Base-by-base conservation (phyloP, 108 stramenopile genomes). In the Skeletonema marinoi region DNA sequence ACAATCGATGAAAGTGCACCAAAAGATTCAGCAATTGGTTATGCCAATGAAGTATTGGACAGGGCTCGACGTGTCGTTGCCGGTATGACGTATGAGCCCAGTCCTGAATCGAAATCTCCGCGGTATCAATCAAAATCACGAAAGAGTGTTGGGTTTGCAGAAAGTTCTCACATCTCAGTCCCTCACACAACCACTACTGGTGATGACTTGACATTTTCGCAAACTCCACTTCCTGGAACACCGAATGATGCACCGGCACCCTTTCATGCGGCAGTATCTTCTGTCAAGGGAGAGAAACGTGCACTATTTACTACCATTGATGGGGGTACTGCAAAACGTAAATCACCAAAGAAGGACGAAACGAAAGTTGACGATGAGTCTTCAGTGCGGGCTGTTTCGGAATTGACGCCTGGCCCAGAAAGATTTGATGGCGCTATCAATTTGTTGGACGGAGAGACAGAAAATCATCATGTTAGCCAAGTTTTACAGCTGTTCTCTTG, bases 401-500 rank as follows among this genome's bases (percentile, higher is more conserved):
- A 56, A 6, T 29, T 54, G 51, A 56, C 54, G 6, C 21, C 21
- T 21, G 54, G 54, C 11, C 44, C 7, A 38, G 73, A 33, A 68
- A 35, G 29, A 25, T 44, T 35, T 33, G 68, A 82, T 51, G 68
- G 69, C 16, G 76, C 82, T 33, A 44, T 75, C 60, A 44, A 78
- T 11, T 83, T 56, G 54, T 42, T 70, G 29, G 68, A 80, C 54
- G 44, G 11, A 29, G 51, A 19, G 66, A 70, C 68, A 10, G 73
- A 74, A 32, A 56, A 46, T 42, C 60, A 58, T 35, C 67, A 35
- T 59, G 81, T 82, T 31, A 66, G 71, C 65, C 68, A 78, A 48
- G 60, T 90, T 61, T 66, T 92, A 33, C 79, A 90, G 82, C 41
- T 90, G 44, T 41, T 92, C 1, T 88, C 89, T 54, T 38, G 81